Conservation (phyloP, 2,329 filamentous ascomycete genomes). For the Fusarium agapanthi region DNA sequence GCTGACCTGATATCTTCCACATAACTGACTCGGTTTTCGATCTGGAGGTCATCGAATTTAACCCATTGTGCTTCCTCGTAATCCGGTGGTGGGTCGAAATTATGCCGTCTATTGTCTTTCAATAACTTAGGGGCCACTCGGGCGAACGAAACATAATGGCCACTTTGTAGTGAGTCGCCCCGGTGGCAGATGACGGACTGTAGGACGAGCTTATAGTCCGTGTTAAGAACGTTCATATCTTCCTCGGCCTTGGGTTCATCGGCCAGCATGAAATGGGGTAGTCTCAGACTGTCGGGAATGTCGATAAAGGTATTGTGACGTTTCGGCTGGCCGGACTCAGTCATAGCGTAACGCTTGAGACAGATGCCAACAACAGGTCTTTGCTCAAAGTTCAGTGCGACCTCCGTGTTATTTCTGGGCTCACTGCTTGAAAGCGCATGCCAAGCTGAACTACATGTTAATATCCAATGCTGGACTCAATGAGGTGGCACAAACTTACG, state of each 20-base stretch:
- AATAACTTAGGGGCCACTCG: constrained; percentile 73
- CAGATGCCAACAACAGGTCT: constrained; percentile 92
- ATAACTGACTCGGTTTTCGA: constrained; percentile 73
- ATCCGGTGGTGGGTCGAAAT: constrained; percentile 66
- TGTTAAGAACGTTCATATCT: constrained; percentile 70
- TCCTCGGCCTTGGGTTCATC: constrained; percentile 74
- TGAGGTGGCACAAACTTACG: constrained; percentile 63
- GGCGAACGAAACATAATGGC: constrained; percentile 90
- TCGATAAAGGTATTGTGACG: constrained; percentile 87
- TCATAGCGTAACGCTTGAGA: constrained; percentile 84
- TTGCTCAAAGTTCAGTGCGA: constrained; percentile 87
- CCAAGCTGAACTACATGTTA: constrained; percentile 72
- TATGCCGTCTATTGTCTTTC: constrained; percentile 66
- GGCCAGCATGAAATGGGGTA: constrained; percentile 87
- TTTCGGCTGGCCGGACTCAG: constrained; percentile 71
- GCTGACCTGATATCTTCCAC: constrained; percentile 82
- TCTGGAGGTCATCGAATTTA: constrained; percentile 85
- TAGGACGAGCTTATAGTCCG: constrained; percentile 92
- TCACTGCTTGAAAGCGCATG: constrained; percentile 70
- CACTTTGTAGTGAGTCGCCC: constrained; percentile 83
- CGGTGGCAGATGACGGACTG: constrained; percentile 94
- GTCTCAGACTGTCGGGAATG: constrained; percentile 80
- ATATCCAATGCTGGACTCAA: constrained; percentile 26
- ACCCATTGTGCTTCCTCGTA: constrained; percentile 85
- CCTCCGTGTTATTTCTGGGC: constrained; percentile 75